Conservation (phyloP, 2,329 filamentous ascomycete species). For the Colletotrichum sp. region DNA sequence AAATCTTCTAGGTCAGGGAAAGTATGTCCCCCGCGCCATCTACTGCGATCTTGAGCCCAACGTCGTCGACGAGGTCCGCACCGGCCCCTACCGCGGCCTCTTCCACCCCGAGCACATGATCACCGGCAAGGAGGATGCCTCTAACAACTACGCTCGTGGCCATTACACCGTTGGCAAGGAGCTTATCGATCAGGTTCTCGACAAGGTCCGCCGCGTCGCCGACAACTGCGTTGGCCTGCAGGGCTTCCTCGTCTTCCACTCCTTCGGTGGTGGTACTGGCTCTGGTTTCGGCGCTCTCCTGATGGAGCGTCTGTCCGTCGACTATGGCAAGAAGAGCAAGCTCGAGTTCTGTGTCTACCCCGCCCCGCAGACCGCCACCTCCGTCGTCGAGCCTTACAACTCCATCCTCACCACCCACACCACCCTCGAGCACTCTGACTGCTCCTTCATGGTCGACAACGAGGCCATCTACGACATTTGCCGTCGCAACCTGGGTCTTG, state of each 20-base stretch:
- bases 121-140: slow-evolving; percentile 99
- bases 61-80: slow-evolving; percentile 98
- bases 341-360: slow-evolving; percentile 99
- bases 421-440: slow-evolving; percentile 98
- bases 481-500: slow-evolving; percentile 94
- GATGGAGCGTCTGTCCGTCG: slow-evolving; percentile 98
- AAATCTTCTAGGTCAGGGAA: slow-evolving; percentile 78
- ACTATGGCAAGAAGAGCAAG: slow-evolving; percentile 99
- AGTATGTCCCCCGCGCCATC: slow-evolving; percentile 98
- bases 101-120: slow-evolving; percentile 99
- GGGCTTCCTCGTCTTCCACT: slow-evolving; percentile 99
- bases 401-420: slow-evolving; percentile 99
- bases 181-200: slow-evolving; percentile 95
- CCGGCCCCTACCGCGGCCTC: slow-evolving; percentile 91
- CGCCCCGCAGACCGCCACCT: slow-evolving; percentile 94
- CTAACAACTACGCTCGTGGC: slow-evolving; percentile 99
- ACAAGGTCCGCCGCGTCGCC: slow-evolving; percentile 96
- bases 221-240: slow-evolving; percentile 98
- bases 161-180: slow-evolving; percentile 99
- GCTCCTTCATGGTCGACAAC: slow-evolving; percentile 99
- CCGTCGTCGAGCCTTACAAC: slow-evolving; percentile 99
- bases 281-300: slow-evolving; percentile 98
- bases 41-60: slow-evolving; percentile 99
- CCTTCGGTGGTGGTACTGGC: slow-evolving; percentile 97
- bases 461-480: slow-evolving; percentile 99